Conservation (phyloP, 495 filamentous ascomycete genomes). For the Penicillium waksmanii region DNA sequence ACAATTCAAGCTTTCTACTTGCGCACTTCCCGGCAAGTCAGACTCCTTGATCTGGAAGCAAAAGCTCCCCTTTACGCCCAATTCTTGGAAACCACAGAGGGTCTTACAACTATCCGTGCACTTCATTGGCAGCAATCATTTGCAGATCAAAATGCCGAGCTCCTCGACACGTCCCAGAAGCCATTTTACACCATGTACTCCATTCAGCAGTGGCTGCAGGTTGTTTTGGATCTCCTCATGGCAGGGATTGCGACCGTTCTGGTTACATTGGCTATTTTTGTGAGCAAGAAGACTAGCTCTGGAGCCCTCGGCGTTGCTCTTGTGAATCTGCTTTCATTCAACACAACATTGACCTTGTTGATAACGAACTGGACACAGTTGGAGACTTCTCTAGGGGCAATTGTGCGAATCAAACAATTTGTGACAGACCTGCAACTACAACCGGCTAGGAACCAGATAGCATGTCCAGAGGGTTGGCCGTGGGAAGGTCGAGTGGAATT, state of each 20-base stretch:
- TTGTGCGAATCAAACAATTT: no score
- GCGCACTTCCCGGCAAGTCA: slow-evolving; percentile 62
- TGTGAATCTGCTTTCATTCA: no score
- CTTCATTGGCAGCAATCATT: slow-evolving; percentile 46
- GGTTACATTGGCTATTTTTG: no score
- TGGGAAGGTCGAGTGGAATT: no score
- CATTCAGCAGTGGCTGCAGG: slow-evolving; percentile 48
- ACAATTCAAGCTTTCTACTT: slow-evolving; percentile 55
- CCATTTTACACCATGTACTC: slow-evolving; percentile 49
- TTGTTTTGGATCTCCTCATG: slow-evolving; percentile 47
- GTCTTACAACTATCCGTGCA: slow-evolving; percentile 53
- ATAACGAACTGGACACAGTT: no score
- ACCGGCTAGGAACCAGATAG: no score
- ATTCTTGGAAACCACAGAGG: slow-evolving; percentile 50
- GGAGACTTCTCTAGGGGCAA: no score
- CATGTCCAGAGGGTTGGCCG: no score
- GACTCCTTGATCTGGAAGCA: slow-evolving; percentile 61
- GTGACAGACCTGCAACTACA: no score
- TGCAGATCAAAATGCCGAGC: slow-evolving; percentile 21
- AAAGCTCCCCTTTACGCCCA: slow-evolving; percentile 54
- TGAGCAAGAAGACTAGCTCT: no score
- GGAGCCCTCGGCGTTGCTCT: no score
- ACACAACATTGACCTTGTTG: no score
- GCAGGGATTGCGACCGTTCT: slow-evolving; percentile 15
- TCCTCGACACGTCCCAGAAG: slow-evolving; percentile 43